Evolutionary conservation across 2,329 filamentous ascomycete species (phyloP).

Genomic region (Dothistroma pini): DNA sequence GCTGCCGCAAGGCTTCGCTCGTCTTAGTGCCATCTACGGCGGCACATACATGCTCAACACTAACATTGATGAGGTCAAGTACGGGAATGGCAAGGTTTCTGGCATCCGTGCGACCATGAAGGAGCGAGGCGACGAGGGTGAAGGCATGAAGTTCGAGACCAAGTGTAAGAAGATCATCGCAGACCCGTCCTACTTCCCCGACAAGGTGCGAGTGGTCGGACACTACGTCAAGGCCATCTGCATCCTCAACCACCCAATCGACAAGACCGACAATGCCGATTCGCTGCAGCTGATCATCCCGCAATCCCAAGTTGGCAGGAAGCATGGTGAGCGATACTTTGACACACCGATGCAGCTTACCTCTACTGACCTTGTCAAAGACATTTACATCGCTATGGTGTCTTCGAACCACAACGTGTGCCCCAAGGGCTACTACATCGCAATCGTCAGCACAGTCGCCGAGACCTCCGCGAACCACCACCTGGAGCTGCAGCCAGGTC

Average conservation of each 20-base stretch:
- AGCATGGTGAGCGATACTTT: conserved; percentile 67
- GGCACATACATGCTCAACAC: conserved; percentile 99
- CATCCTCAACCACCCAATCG: conserved; percentile 90
- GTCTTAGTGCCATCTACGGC: conserved; percentile 95
- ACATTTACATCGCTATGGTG: conserved; percentile 95
- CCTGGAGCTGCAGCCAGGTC: conserved; percentile 85
- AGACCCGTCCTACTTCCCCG: conserved; percentile 93
- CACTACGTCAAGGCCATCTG: conserved; percentile 96
- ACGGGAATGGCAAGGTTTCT: conserved; percentile 72
- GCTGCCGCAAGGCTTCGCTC: conserved; percentile 95
- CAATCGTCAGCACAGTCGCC: conserved; percentile 96
- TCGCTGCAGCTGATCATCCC: conserved; percentile 95
- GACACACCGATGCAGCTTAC: neutral
- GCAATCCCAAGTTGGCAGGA: conserved; percentile 93
- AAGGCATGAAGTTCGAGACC: conserved; percentile 87
- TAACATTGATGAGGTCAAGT: conserved; percentile 81
- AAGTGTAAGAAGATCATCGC: conserved; percentile 95
- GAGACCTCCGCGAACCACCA: conserved; percentile 92
- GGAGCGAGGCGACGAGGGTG: conserved; percentile 68
- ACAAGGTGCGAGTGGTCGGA: conserved; percentile 81
- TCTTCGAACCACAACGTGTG: conserved; percentile 97
- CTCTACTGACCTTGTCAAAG: conserved; percentile 44
- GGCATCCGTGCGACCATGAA: conserved; percentile 98
- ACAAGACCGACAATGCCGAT: conserved; percentile 83
- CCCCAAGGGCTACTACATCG: conserved; percentile 98